Conservation (phyloP, 306 rosid genomes). For the Astragalus membranaceus region DNA sequence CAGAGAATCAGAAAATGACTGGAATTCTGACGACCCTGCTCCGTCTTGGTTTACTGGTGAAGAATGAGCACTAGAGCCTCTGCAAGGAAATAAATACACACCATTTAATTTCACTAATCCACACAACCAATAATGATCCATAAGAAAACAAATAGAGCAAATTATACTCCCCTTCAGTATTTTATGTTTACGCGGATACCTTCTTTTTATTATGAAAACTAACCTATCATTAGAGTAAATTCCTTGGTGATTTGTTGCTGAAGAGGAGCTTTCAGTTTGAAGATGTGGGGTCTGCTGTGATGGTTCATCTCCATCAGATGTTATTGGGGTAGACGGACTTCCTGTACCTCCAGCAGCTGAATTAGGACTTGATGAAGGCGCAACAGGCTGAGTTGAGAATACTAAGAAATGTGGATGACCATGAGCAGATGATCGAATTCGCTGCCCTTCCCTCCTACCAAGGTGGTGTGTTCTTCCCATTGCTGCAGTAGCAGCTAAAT, state of each 20-base stretch:
- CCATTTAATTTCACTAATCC: background rate
- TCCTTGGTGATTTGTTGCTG: slow-evolving; percentile 39
- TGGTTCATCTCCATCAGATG: slow-evolving; percentile 37
- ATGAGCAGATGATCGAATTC: slow-evolving; percentile 41
- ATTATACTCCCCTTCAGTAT: background rate
- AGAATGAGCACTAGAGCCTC: slow-evolving; percentile 41
- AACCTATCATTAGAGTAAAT: slow-evolving; percentile 31
- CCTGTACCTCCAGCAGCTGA: slow-evolving; percentile 34
- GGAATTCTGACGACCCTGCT: slow-evolving; percentile 80
- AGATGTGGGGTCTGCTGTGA: slow-evolving; percentile 31
- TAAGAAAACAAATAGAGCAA: background rate
- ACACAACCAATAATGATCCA: background rate
- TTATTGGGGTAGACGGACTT: slow-evolving; percentile 44
- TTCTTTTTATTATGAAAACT: background rate
- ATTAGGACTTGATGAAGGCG: slow-evolving; percentile 33
- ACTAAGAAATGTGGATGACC: slow-evolving; percentile 57
- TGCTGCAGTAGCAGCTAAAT: slow-evolving; percentile 84
- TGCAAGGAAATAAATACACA: slow-evolving; percentile 19
- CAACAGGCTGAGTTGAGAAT: slow-evolving; percentile 47
- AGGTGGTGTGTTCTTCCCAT: slow-evolving; percentile 61
- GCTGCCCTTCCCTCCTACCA: slow-evolving; percentile 57
- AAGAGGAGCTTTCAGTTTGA: slow-evolving; percentile 37
- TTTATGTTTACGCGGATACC: background rate
- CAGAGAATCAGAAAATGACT: slow-evolving; percentile 75
- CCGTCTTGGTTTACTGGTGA: slow-evolving; percentile 38